Evolutionary conservation across 495 filamentous ascomycete species (phyloP), one percentile per base, ranked within the genome.

Genomic region (Aspergillus cavernicola): DNA sequence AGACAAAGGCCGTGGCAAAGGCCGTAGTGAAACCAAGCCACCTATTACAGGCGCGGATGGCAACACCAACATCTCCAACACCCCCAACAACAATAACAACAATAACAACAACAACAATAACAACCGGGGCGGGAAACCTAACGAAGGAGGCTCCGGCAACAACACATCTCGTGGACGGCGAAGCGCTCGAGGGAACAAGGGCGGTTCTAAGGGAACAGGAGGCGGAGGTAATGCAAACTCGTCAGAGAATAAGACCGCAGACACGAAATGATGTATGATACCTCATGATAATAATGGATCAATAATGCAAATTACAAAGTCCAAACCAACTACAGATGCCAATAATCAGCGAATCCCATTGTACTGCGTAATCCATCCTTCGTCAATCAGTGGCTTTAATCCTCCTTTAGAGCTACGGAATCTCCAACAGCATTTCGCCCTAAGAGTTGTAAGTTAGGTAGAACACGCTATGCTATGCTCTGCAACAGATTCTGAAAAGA

Each of bases 1-100:
- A 11, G 67, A 73, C 50, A 71, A 72, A 24, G 56, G 67, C 3
- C 72, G 76, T 41, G 71, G 71, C 10, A 69, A 75, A 45, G 67
- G 66, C 32, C 71, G 75, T 29, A 64, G 67, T 31, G 73, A 74
- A 16, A 57, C 66, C 15, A 62, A 63, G 42, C 19, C 53, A 13
- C 9, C 47, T n/a, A 32, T 26, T 44, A 35, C 40, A 6, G 42
- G 46, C 3, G 51, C 18, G 10, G 44, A 54, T 12, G 46, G 19
- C 26, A 54, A 36, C 29, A 40, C 29, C 15, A 64, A 3, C 12
- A 33, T 6, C 31, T 3, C 31, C 11, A 33, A n/a, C 31, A 33
- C 7, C 26, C 5, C 26, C 26, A 29, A 29, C 26, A 29, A 29
- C 31, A 33, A n/a, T n/a, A 33, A 7, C 6, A 33, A 10, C 31